Evolutionary conservation across 805 yeast genomes (phyloP), one percentile per base, ranked within the genome.

Genomic region (Lipomyces anomalus): DNA sequence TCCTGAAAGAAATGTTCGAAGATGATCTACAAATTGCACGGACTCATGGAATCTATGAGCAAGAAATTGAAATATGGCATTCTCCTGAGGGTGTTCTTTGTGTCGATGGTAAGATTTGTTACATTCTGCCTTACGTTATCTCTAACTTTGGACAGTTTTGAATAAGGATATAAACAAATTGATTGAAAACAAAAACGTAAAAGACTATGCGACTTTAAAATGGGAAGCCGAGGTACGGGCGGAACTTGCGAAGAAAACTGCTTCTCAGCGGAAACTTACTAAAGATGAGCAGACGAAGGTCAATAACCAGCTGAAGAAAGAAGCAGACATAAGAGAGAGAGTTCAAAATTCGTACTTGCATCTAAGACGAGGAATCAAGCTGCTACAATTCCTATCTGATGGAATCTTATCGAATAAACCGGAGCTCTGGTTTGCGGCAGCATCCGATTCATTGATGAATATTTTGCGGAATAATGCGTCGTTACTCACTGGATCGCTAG

Each of bases 181-280:
- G 28, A 68, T 66, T 3, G 77, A 78, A 11, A 77, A 78, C 59
- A 85, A 84, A 61, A 85, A 85, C 61, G 68, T 85, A 1, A 88
- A 81, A 60, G 95, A 88, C 58, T 86, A 86, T 57, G 95, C 83
- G 57, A 83, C 89, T 1, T 67, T 76, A 48, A 79, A 85, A 62
- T 90, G 97, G 97, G 98, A 92, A 61, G 88, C 82, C 55, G 75
- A 76, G 42, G 74, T 92, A 26, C 78, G 90, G 57, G 78, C 79
- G 52, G 90, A 87, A 58, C 70, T 88, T 30, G 80, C 82, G 1
- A 56, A 46, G 33, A 43, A 57, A 20, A 54, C 52, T 3, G 52
- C 47, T 5, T 39, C 50, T 17, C 42, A 46, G 36, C 80, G 74
- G 64, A 84, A 83, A 58, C 68, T 81, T 34, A 73, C 94, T 2